Evolutionary conservation across 2,329 filamentous ascomycete species (phyloP), one percentile per base, ranked within the genome.

Genomic region (Fonsecaea pugnacius): DNA sequence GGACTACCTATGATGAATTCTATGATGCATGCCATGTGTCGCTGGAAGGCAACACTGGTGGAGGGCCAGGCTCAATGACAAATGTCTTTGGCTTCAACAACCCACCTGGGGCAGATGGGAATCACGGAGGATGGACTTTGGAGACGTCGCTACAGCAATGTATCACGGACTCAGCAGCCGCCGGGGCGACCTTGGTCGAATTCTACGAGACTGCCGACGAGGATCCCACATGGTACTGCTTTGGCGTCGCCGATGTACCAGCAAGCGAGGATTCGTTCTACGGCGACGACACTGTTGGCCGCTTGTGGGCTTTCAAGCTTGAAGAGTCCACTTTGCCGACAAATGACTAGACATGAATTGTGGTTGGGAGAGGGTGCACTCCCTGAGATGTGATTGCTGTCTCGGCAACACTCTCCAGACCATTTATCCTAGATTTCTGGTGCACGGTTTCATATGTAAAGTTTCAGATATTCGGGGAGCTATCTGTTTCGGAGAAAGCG

Each of bases 61-160:
- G 57, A 21, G 57, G 57, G 36, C 18, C 32, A 1, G 43, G 57
- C 32, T 38, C 12, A 2, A 59, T 59, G 57, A 36, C 33, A 9
- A 38, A n/a, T 16, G 57, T 59, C 5, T 59, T 59, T 32, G 57
- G 57, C 43, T 59, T 59, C 21, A 35, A 59, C n/a, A 59, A 59
- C 5, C 57, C 21, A 4, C 57, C 57, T 21, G 10, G 24, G 4
- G 57, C 52, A 5, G 57, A 59, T 18, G 57, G 57, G 18, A 51
- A 27, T 48, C 36, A 59, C 6, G 57, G 57, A 50, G 57, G 57
- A 6, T 59, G 57, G 57, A 59, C 57, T 3, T 32, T 59, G n/a
- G 30, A 59, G 57, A 59, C 57, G 8, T 32, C 35, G 8, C 32
- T 52, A 14, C 35, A 50, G 16, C 14, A 33, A 59, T 59, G 57